Evolutionary conservation across 75 land plant genomes (phyloP).

Genomic region (Pinus albicaulis): DNA sequence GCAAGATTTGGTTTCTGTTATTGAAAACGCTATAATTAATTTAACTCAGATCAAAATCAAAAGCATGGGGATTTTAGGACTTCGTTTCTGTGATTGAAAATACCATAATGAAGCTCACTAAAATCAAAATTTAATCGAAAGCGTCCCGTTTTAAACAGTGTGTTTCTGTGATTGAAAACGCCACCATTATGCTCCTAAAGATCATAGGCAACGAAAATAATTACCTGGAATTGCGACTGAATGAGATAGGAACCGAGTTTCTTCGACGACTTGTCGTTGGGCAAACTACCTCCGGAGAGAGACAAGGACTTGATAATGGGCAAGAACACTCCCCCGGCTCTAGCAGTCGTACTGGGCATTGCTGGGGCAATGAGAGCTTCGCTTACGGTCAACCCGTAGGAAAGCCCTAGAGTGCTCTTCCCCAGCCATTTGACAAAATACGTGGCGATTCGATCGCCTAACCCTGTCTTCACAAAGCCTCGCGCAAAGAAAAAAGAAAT

Average conservation of each 20-base stretch:
- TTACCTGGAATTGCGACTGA: constrained; percentile 85
- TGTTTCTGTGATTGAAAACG: too few relatives aligned
- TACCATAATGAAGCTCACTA: too few relatives aligned
- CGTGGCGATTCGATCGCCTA: constrained; percentile 94
- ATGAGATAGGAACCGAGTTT: constrained; percentile 78
- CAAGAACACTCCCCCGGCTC: constrained; percentile 98
- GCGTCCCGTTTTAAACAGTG: too few relatives aligned
- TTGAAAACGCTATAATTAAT: too few relatives aligned
- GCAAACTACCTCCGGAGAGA: constrained; percentile 69
- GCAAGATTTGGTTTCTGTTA: too few relatives aligned
- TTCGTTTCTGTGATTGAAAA: too few relatives aligned
- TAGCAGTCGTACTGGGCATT: constrained; percentile 98
- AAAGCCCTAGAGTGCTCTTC: constrained; percentile 90
- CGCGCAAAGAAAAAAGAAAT: constrained; percentile 99
- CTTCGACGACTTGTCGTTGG: constrained; percentile 63
- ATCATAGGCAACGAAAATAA: not conserved
- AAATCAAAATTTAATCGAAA: too few relatives aligned
- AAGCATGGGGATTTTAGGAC: too few relatives aligned
- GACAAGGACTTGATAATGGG: constrained; percentile 95
- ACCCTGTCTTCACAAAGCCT: constrained; percentile 98
- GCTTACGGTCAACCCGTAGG: constrained; percentile 86
- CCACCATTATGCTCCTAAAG: too few relatives aligned
- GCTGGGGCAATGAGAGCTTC: constrained; percentile 97
- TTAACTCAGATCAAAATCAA: too few relatives aligned
- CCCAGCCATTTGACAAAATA: constrained; percentile 96